Base-by-base conservation (phyloP, 2,329 filamentous ascomycete species). In the Sporothrix dimorphospora region DNA sequence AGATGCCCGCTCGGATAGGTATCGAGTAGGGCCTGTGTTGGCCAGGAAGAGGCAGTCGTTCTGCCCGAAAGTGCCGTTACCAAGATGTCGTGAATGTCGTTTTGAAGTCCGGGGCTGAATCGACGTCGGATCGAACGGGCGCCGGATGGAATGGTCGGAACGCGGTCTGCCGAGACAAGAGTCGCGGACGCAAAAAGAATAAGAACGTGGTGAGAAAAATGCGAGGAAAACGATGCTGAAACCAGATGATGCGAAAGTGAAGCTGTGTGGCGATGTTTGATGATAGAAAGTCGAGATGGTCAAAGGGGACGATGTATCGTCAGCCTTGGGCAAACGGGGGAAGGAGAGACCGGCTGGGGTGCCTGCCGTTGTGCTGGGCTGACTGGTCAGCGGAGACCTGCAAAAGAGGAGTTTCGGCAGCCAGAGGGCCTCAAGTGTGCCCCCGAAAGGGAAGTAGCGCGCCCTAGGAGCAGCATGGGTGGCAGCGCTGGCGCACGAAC, bases 241-340 rank as follows among this genome's bases (percentile, higher is more conserved):
- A 24, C 57, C 34, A 21, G 27, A 53, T 38, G 11, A 51, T 21
- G 45, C 65, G 24, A 24, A 67, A 51, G 9, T 40, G 45, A 51
- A n/a, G 65, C 12, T 19, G 27, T 40, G 24, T n/a, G 16, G 1
- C 19, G 38, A 30, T 42, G 51, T 57, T 42, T 47, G 51, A 55
- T 69, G 51, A 45, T 16, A 4, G 38, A 69, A 57, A 14, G 49
- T 68, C 27, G 65, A 40, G 30, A 30, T 40, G 47, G 47, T 24
- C 47, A n/a, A 66, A 66, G 49, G 40, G 34, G 65, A 38, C 42
- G 65, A 67, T 53, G 27, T 21, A 40, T 67, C 63, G 65, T 66
- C 65, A 53, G 45, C 65, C 65, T 67, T 49, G 65, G 63, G 65
- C 65, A 51, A 67, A 67, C 65, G 27, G 63, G 16, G 24, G 27